phyloP scores from a whole-genome alignment of 2,329 filamentous ascomycete genomes.

The Ceratocystis harringtonii region DNA sequence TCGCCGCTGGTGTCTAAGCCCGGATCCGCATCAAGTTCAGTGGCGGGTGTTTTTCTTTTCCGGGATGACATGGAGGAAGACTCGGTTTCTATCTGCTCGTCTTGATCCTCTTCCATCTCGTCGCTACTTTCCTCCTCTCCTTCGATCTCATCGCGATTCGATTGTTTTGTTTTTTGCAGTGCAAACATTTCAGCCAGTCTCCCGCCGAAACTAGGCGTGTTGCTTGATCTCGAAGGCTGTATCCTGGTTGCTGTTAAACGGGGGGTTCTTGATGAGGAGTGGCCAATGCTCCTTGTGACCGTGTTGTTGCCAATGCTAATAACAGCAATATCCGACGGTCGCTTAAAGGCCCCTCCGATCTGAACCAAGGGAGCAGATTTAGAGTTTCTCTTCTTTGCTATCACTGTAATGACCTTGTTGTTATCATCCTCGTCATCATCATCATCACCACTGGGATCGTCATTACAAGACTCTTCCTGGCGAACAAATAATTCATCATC shows the following conservation, averaged over 20 bases:
- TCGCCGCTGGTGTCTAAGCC: slow-evolving; percentile 3
- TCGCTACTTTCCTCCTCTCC: slow-evolving; percentile 23
- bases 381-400: not conserved
- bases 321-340: slow-evolving; percentile 51
- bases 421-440: slow-evolving; percentile 6
- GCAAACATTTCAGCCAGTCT: slow-evolving; percentile 33
- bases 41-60: slow-evolving; percentile 10
- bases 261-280: not conserved
- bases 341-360: slow-evolving; percentile 27
- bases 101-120: slow-evolving; percentile 21
- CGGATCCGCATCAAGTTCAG: not conserved
- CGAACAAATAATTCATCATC: slow-evolving; percentile 14
- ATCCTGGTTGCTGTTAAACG: not conserved
- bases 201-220: slow-evolving; percentile 29
- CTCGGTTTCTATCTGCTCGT: slow-evolving; percentile 34
- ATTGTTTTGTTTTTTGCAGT: slow-evolving; percentile 20
- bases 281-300: slow-evolving; percentile 48
- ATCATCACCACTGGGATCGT: slow-evolving; percentile 22
- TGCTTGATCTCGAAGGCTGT: not conserved
- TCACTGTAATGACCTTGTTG: not conserved
- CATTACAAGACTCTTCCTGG: slow-evolving; percentile 16
- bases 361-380: not conserved
- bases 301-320: slow-evolving; percentile 60
- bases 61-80: not conserved
- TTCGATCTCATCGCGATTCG: slow-evolving; percentile 11